Conservation (phyloP, 139 green algal species). For the Tetraselmis striata region DNA sequence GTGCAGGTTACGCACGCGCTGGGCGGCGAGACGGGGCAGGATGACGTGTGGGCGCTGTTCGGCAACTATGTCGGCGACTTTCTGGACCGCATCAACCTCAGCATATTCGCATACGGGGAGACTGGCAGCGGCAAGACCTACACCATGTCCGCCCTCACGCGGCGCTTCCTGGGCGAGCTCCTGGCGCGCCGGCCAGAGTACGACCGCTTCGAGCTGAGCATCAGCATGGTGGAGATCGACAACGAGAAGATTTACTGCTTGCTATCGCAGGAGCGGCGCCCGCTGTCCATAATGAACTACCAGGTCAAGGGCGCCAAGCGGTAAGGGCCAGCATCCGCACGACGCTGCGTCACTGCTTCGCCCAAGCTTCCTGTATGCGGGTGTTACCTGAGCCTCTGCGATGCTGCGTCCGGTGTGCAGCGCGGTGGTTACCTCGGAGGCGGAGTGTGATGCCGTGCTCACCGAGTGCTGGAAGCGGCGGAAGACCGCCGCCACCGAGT, state of each 20-base stretch:
- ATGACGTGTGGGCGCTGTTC: neutral
- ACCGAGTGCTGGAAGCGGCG: neutral
- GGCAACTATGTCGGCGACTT: neutral
- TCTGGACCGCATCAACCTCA: neutral
- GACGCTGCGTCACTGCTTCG: too few species aligned
- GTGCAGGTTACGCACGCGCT: neutral
- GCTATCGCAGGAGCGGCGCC: neutral
- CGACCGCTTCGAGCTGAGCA: neutral
- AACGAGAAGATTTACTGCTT: neutral
- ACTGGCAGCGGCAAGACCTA: neutral
- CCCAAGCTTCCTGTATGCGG: too few species aligned
- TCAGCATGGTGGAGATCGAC: neutral
- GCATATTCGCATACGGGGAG: neutral
- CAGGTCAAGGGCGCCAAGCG: neutral
- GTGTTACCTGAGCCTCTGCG: too few species aligned
- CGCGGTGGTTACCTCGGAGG: neutral
- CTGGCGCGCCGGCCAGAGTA: neutral
- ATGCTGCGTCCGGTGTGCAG: too few species aligned
- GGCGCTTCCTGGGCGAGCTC: neutral
- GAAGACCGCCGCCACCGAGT: neutral
- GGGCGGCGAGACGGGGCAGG: neutral
- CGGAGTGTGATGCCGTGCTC: neutral
- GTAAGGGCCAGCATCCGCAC: too few species aligned
- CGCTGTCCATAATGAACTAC: neutral
- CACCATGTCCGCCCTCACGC: neutral